Evolutionary conservation across 2,329 filamentous ascomycete genomes (phyloP).

Genomic region (Calonectria honghensis): DNA sequence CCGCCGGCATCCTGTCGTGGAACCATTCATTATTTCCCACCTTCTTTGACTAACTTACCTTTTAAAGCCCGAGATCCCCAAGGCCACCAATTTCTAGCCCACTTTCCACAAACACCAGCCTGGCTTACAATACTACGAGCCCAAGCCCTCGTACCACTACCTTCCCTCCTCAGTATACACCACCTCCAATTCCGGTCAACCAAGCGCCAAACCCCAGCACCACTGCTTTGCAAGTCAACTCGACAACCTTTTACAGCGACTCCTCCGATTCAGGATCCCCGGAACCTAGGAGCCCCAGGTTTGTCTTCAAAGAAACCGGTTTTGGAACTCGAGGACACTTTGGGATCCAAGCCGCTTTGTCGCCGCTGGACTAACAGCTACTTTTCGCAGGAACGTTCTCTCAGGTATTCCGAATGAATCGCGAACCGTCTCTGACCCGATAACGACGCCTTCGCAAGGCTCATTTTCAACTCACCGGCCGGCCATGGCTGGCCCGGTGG

Average conservation of each 20-base stretch:
- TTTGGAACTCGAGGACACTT: constrained; percentile 6
- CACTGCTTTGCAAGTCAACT: constrained; percentile 41
- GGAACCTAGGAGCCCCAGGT: constrained; percentile 59
- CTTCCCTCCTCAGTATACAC: constrained; percentile 54
- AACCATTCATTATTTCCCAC: constrained; percentile 46
- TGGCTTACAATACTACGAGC: constrained; percentile 65
- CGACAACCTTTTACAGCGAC: constrained; percentile 61
- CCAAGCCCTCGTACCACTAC: constrained; percentile 59
- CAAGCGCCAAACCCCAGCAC: constrained; percentile 43
- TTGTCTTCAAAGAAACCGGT: constrained; percentile 46
- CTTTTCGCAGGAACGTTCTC: constrained; percentile 52
- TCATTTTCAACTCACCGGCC: constrained; percentile 61
- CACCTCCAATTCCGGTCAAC: constrained; percentile 48
- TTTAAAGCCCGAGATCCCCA: constrained; percentile 64
- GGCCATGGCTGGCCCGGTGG: constrained; percentile 69
- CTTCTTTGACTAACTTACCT: constrained; percentile 47
- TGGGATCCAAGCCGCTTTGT: not conserved
- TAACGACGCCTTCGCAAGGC: constrained; percentile 66
- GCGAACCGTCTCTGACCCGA: constrained; percentile 66
- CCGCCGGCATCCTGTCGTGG: constrained; percentile 52
- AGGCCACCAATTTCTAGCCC: constrained; percentile 70
- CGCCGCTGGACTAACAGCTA: constrained; percentile 37
- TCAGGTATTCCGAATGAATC: constrained; percentile 68
- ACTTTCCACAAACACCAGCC: constrained; percentile 66
- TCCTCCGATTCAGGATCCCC: constrained; percentile 61